phyloP scores from a whole-genome alignment of 2,329 filamentous ascomycete genomes.

The Myriosclerotinia curreyana region DNA sequence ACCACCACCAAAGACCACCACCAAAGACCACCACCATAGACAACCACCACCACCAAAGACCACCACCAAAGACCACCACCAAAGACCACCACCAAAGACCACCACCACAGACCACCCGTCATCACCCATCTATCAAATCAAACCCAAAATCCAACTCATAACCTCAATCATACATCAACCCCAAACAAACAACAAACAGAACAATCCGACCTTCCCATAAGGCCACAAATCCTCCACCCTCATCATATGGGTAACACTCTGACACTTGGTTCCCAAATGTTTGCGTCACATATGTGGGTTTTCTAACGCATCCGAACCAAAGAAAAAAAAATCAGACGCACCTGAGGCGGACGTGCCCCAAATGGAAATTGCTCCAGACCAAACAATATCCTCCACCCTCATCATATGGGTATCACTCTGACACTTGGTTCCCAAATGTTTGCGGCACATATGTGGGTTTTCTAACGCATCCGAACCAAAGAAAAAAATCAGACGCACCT shows the following conservation, averaged over 20 bases:
- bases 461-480: neutral
- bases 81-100: no score
- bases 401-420: neutral
- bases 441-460: conserved; percentile 6
- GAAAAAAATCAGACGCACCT: conserved; percentile 6
- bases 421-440: conserved; percentile 3
- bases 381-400: conserved; percentile 8
- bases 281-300: conserved; percentile 4
- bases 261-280: conserved; percentile 3
- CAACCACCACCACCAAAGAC: no score
- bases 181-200: neutral
- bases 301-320: conserved; percentile 3
- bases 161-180: neutral
- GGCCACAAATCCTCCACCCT: neutral
- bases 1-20: neutral
- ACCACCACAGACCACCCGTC: neutral
- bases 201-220: neutral
- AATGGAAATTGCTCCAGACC: no score
- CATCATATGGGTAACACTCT: conserved; percentile 2
- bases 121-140: neutral
- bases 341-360: neutral
- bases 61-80: neutral
- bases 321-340: neutral
- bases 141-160: neutral
- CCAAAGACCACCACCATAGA: neutral